Evolutionary conservation across 163 green algal genomes (phyloP), one percentile per base, ranked within the genome.

Genomic region (Scenedesmus sp.): DNA sequence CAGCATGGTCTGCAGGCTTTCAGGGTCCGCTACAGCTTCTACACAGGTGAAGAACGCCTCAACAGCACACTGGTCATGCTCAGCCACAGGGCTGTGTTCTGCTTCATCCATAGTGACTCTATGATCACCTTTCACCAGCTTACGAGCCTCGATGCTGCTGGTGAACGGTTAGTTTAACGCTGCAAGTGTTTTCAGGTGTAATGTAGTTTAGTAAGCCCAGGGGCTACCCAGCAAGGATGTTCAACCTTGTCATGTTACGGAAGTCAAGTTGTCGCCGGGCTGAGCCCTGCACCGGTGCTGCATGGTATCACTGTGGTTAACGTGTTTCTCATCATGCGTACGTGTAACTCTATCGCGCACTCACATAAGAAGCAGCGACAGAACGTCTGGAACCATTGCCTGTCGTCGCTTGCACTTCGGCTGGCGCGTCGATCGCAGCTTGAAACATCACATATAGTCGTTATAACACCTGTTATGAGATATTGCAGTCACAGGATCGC

Each of bases 41-140:
- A 89, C 83, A 30, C 26, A 42, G 0, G 80, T 40, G 6, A 89
- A 89, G 42, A 89, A 89, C 6, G 59, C 59, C 18, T 61, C 42
- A 9, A 82, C 83, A 65, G 37, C 59, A 51, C 18, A 61, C 12
- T 49, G 33, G 43, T 87, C 30, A 40, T 10, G 65, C 2, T 76
- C 30, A 40, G 65, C 7, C 65, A 76, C 65, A 18, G 3, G 0
- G 18, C 30, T 40, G 65, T 10, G 65, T 40, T 76, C 65, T 76
- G 30, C 65, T 76, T 37, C 65, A 30, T 37, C 65, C 65, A 76
- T 76, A 20, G 7, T 40, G 24, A 40, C 65, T 76, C 7, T 76
- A 7, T 1, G 0, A 40, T 12, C 22, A 24, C 15, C 53, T 7
- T 30, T 6, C 15, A 68, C 3, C 53, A 24, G 9, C 22, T 72